Percentiles rank a stretch among this genome's conserved stretches.
phyloP scores from a whole-genome alignment of 1,284 basidiomycete genomes.

The Ustilago loliicola region DNA sequence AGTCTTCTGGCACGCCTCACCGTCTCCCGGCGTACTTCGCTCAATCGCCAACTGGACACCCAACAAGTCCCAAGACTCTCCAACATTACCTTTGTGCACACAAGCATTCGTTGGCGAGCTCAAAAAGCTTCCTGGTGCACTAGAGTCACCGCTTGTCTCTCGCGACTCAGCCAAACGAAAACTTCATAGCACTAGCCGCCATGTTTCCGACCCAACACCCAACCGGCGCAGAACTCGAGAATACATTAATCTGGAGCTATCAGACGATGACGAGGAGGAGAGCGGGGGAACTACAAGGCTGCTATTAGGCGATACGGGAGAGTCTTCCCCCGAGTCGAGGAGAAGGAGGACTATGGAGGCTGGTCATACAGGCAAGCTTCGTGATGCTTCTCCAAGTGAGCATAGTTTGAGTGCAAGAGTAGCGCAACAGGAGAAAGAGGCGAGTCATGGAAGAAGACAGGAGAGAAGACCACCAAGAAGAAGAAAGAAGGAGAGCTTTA shows the following conservation, averaged over 20 bases:
- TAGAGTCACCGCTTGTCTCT: constrained; percentile 39
- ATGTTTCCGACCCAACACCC: constrained; percentile 29
- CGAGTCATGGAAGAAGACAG: constrained; percentile 9
- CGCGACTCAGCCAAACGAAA: constrained; percentile 35
- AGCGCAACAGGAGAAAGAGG: background rate
- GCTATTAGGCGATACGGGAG: constrained; percentile 37
- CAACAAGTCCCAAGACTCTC: constrained; percentile 43
- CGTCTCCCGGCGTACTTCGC: constrained; percentile 43
- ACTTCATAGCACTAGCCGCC: constrained; percentile 10
- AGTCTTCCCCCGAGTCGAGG: constrained; percentile 47
- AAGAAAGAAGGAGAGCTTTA: constrained; percentile 45
- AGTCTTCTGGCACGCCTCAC: constrained; percentile 55
- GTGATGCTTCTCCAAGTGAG: constrained; percentile 17
- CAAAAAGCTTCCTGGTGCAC: constrained; percentile 38
- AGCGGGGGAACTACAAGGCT: constrained; percentile 16
- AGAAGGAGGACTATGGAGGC: constrained; percentile 42
- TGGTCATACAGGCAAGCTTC: constrained; percentile 38
- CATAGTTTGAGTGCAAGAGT: constrained; percentile 15
- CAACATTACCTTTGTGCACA: constrained; percentile 44
- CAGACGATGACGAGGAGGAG: constrained; percentile 33
- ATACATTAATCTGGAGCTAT: constrained; percentile 17
- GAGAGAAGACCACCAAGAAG: constrained; percentile 40
- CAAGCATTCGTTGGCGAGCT: constrained; percentile 54
- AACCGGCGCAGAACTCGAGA: constrained; percentile 16
- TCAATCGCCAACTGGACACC: constrained; percentile 38